Evolutionary conservation across 768 basidiomycete species (phyloP), one percentile per base, ranked within the genome.

Genomic region (Butyriboletus loyo): DNA sequence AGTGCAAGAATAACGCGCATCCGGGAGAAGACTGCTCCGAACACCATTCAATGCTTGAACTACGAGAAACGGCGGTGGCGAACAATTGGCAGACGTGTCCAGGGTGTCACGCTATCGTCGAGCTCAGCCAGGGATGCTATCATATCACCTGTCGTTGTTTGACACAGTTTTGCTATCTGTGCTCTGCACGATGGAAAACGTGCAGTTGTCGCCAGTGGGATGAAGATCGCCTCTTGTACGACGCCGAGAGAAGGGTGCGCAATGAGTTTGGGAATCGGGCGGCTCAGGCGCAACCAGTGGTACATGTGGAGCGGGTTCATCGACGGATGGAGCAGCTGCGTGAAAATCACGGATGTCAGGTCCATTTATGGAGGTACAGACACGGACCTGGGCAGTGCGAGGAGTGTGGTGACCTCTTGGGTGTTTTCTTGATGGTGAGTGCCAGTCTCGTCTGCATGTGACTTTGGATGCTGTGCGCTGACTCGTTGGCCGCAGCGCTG

Each of bases 121-220:
- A 87, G 55, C 73, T 84, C 15, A 60, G 68, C 17, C 59, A 72
- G 6, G 85, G 85, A 0, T 86, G 85, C 54, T 82, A 78, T 62
- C 85, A 87, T 44, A 85, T 87, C 69, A 83, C 77, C 14, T 87
- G 85, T 54, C 73, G 66, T 0, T 73, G 72, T 50, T 48, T 53
- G 9, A 69, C 73, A 0, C 62, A 87, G 56, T 86, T 87, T 64
- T 87, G 85, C 59, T 86, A 88, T 60, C 44, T 83, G 9, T 89
- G 87, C 60, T 80, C 80, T 0, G 75, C 63, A 27, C 70, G 54
- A 10, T 89, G 86, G 86, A 86, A 82, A 67, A 75, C 67, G 0
- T 90, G 87, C 50, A 5, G 2, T 0, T 89, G 87, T 54, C 71
- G 71, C 0, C 83, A 83, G 40, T 88, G 85, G 84, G 84, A 87